Evolutionary conservation across 208 protist species (phyloP).

Genomic region (Zelonia costaricensis): DNA sequence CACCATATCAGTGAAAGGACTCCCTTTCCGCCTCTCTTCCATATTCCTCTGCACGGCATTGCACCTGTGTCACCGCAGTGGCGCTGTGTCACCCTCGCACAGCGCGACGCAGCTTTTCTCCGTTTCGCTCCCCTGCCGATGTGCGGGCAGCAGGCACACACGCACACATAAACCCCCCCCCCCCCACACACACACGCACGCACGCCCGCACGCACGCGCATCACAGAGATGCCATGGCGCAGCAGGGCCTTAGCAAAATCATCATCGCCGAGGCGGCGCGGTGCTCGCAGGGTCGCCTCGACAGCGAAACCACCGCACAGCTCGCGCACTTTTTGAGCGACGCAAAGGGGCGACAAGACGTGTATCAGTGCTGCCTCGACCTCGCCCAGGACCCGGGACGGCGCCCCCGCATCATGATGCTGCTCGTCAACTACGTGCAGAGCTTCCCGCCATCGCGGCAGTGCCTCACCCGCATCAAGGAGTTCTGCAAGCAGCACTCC

Average conservation of each 20-base stretch:
- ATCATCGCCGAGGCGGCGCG: conserved; percentile 33
- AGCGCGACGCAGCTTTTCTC: no score
- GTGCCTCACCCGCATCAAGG: conserved; percentile 41
- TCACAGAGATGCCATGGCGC: conserved; percentile 7
- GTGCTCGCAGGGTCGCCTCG: conserved; percentile 25
- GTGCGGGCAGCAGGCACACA: no score
- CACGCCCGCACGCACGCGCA: not conserved
- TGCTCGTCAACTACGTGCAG: conserved; percentile 65
- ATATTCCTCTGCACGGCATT: no score
- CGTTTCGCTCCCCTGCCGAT: not conserved
- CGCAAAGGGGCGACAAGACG: conserved; percentile 52
- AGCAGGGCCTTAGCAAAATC: conserved; percentile 24
- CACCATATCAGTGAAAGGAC: no score
- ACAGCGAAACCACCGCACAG: conserved; percentile 25
- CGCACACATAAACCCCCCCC: not conserved
- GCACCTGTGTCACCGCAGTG: no score
- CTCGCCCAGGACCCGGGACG: conserved; percentile 58
- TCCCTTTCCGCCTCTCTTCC: not conserved
- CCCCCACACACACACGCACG: not conserved
- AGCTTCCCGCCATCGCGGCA: conserved; percentile 69
- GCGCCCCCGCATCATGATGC: conserved; percentile 50
- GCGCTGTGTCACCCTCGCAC: no score
- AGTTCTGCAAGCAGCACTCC: conserved; percentile 26
- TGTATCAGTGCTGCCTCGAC: conserved; percentile 74
- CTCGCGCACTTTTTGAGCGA: conserved; percentile 44